Evolutionary conservation across 768 basidiomycete genomes (phyloP), one percentile per base, ranked within the genome.

Genomic region (Tephrocybe rancida): DNA sequence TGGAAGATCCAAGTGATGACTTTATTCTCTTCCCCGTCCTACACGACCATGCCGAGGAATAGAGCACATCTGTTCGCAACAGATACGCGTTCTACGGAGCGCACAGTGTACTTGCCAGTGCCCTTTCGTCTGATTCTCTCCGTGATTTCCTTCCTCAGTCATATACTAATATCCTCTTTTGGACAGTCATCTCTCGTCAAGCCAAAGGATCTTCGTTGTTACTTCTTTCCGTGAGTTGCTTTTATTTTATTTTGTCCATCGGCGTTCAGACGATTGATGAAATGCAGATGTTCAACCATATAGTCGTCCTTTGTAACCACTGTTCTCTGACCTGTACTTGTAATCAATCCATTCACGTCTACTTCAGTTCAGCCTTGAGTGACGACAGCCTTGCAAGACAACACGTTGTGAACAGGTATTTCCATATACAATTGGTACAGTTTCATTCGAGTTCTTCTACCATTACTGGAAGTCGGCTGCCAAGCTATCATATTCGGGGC

Each of bases 1-100:
- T 16, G 35, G 35, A 37, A 8, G 10, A 13, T 16, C n/a, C n/a
- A n/a, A 32, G 39, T 52, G 57, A 88, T 88, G 87, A 86, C 82
- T 78, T 78, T 78, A 81, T 90, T 90, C 88, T 90, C 87, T 90
- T 90, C 88, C 88, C 88, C 88, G 87, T 86, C 88, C 73, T 90
- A 90, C 66, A 86, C 88, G 88, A 90, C 89, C 82, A 85, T 90
- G 89, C 77, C 84, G 88, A 89, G 87, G 68, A 76, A 82, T 70
- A 89, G 87, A 87, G 86, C 63, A 66, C 67, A 84, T 86, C 78
- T 80, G 84, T 88, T 87, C 84, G 84, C 85, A 85, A 85, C 85
- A 76, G 76, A 85, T 81, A 73, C 70, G 83, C 79, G 78, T 72
- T 75, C 72, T 81, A 54, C 71, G 74, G 77, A 73, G 71, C 72